These are phyloP conservation scores for Spergularia bocconei DNA, from an alignment of 148 eudicot species.

Conservation along the genomic window DNA sequence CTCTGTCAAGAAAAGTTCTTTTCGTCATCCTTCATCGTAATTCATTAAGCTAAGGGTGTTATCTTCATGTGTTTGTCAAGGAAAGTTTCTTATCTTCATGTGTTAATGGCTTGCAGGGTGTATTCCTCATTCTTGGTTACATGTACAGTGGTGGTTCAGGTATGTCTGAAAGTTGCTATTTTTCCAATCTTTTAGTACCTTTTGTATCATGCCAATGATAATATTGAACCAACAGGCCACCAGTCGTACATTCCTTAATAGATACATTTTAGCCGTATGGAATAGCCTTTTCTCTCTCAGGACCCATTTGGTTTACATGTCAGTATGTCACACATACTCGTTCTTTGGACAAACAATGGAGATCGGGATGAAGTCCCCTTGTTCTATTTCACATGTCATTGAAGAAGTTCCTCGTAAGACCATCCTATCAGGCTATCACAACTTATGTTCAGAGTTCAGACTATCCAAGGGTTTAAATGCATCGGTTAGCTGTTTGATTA, in stretches of 20 bases:
- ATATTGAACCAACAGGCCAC: background rate
- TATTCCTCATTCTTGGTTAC: slow-evolving; percentile 72
- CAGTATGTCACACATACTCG: background rate
- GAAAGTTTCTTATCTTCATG: background rate
- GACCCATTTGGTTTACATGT: background rate
- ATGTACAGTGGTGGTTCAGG: slow-evolving; percentile 85
- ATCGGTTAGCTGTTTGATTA: too few species aligned
- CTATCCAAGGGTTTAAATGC: background rate
- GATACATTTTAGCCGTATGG: background rate
- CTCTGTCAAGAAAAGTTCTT: background rate
- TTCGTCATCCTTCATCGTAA: background rate
- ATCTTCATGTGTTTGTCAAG: too few species aligned
- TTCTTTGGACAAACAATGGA: background rate
- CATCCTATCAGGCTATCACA: background rate
- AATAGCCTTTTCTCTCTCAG: background rate
- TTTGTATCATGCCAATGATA: background rate
- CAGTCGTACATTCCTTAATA: background rate
- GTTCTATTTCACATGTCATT: background rate
- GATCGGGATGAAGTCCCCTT: background rate
- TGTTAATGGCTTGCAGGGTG: slow-evolving; percentile 58
- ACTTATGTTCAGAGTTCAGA: background rate
- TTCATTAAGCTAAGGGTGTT: background rate
- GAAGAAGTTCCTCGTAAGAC: background rate
- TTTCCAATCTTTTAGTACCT: background rate
- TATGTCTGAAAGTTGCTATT: slow-evolving; percentile 30